Evolutionary conservation across 192 early-diverging fungal genomes (phyloP).

Genomic region (Coemansia sp.): DNA sequence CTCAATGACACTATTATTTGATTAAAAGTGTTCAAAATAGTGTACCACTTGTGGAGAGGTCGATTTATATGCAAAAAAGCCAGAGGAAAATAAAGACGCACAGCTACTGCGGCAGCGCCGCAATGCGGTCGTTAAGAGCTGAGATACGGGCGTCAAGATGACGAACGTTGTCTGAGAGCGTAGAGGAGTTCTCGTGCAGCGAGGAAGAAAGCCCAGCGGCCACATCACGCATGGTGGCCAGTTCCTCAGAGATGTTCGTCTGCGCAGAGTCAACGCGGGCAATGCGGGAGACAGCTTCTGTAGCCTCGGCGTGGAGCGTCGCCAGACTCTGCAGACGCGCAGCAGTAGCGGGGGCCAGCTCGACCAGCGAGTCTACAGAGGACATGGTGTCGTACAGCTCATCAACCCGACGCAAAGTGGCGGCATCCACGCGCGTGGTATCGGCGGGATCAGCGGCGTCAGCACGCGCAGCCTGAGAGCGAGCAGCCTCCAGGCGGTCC

Average conservation of each 20-base stretch:
- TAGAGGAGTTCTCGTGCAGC: conserved; percentile 60
- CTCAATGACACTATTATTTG: neutral
- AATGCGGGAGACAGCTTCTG: conserved; percentile 72
- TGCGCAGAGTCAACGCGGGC: conserved; percentile 73
- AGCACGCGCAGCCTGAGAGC: conserved; percentile 17
- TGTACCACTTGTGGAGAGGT: neutral
- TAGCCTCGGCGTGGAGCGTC: conserved; percentile 77
- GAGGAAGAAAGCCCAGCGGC: conserved; percentile 56
- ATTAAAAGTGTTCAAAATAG: neutral
- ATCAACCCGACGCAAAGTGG: conserved; percentile 23
- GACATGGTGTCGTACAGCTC: conserved; percentile 51
- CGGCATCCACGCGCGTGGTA: conserved; percentile 23
- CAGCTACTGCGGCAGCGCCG: conserved; percentile 14
- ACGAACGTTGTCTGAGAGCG: conserved; percentile 64
- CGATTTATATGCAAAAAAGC: neutral
- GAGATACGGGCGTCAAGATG: conserved; percentile 66
- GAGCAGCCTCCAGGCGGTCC: conserved; percentile 35
- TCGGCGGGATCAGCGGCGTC: conserved; percentile 1
- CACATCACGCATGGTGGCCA: conserved; percentile 63
- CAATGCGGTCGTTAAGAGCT: conserved; percentile 61
- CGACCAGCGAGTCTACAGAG: conserved; percentile 75
- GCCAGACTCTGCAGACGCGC: conserved; percentile 75
- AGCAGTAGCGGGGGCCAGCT: conserved; percentile 75
- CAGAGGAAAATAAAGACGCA: conserved; percentile 3
- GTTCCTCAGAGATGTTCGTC: conserved; percentile 62